Evolutionary conservation across 2,329 filamentous ascomycete species (phyloP).

Genomic region (Xylaria multiplex): DNA sequence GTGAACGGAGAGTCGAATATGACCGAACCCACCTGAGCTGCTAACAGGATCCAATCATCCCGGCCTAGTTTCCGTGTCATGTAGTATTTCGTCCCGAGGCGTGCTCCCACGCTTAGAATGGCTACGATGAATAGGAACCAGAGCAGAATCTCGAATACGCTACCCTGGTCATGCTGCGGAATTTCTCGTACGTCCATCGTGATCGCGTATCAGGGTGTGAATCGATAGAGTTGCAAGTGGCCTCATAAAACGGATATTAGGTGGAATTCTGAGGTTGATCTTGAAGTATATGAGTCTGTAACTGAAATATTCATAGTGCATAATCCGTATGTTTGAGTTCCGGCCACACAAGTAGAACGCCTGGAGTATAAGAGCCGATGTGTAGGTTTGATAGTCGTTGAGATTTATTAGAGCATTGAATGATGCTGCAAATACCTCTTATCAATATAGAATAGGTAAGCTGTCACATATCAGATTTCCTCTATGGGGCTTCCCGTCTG

Average conservation of each 20-base stretch:
- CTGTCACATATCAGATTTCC: conserved; percentile 18
- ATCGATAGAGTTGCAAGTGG: not conserved
- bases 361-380: not conserved
- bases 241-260: conserved; percentile 2
- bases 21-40: conserved; percentile 37
- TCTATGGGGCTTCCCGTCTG: not conserved
- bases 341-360: not conserved
- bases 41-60: conserved; percentile 41
- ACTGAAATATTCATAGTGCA: not conserved
- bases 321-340: not conserved
- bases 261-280: conserved; percentile 2
- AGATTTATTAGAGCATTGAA: not conserved
- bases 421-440: conserved; percentile 7
- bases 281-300: conserved; percentile 13
- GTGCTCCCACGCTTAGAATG: conserved; percentile 31
- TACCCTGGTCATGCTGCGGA: conserved; percentile 28
- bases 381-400: not conserved
- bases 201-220: conserved; percentile 6
- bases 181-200: conserved; percentile 21
- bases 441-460: not conserved
- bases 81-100: conserved; percentile 38
- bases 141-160: conserved; percentile 35
- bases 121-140: conserved; percentile 40
- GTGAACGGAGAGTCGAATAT: not conserved
- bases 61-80: conserved; percentile 35